Base-by-base conservation (phyloP, 352 stramenopile genomes). In the Pythium sp. region DNA sequence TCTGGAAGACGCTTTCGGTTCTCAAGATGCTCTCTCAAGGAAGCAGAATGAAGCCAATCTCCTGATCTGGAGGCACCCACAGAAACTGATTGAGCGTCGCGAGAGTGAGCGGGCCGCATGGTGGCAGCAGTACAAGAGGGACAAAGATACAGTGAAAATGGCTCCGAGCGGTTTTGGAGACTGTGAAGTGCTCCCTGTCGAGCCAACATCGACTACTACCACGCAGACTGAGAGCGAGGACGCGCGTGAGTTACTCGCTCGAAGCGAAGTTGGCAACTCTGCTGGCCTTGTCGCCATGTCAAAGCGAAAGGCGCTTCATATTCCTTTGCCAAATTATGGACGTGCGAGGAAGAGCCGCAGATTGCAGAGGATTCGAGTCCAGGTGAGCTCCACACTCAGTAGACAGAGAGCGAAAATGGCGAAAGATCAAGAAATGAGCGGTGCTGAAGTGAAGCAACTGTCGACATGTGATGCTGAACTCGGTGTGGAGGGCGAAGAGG, bases 51-150 rank as follows among this genome's bases (percentile, higher is more conserved):
- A 72, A 30, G 32, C 72, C 12, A 70, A 79, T 12, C 61, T 77
- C 38, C 47, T 86, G 3, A 56, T 85, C 0, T 77, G 78, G 72
- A 83, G 72, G 54, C 71, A 71, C 18, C 78, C 80, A 2, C 72
- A 84, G 14, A 43, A 72, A 2, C 38, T 82, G 1, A 70, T 83
- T 22, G 49, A 79, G 53, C 64, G 69, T 18, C 58, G 70, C 65
- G 78, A 84, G 70, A 46, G 58, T 20, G 70, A 64, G 14, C 69
- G 78, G 36, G 4, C 78, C 5, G 47, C 55, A n/a, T 49, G 24
- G 41, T 41, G 30, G 15, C 28, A 46, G 56, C 12, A 30, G 20
- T 15, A 20, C 54, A 59, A 59, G 28, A 59, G 28, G 30, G 22
- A 15, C 7, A 59, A 38, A 36, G 12, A 2, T 18, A 41, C 32